Base-by-base conservation (phyloP, 345 rosid genomes). In the Crucihimalaya himalaica region DNA sequence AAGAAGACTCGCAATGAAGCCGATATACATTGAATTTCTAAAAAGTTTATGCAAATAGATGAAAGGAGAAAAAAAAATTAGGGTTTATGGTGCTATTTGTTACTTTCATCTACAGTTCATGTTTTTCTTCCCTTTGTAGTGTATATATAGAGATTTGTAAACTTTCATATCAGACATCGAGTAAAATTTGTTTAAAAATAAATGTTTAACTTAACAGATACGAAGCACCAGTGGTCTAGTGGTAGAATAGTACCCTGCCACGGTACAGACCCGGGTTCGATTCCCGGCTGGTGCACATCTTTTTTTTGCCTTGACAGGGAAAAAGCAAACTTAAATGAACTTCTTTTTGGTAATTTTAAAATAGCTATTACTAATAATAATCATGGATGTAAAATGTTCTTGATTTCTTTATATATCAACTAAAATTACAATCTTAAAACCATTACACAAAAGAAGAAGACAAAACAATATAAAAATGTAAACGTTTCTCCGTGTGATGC, bases 241-340 rank as follows among this genome's bases (percentile, higher is more conserved):
- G 86, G 77, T 81, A 80, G 77, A 81, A 81, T 81, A 79, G 83
- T 87, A 89, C 88, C 89, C 83, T 89, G 88, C 88, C 86, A 86
- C 88, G 85, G 92, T 89, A 82, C 86, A 84, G 88, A 82, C 92
- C 90, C 88, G 85, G 87, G 92, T 86, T 89, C 86, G 84, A 86
- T 84, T 86, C 84, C 88, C 90, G 88, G 89, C 90, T 83, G 89
- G 85, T 84, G 88, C 90, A 75, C 1, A 0, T 16, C 0, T 56
- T 6, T 47, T 48, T 50, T 51, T 50, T 12, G 18, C 68, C 21
- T 59, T 20, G 18, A 18, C 10, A 1, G 11, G 16, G 20, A n/a
- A 14, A 28, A 29, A 29, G 28, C 4, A 43, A 43, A 43, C 4
- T 15, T 9, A 55, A 1, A 55, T 0, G 2, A 0, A 3, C 15